Percentiles rank a stretch among this genome's conserved stretches.
phyloP scores from a whole-genome alignment of 805 yeast species.

The Candida orba region DNA sequence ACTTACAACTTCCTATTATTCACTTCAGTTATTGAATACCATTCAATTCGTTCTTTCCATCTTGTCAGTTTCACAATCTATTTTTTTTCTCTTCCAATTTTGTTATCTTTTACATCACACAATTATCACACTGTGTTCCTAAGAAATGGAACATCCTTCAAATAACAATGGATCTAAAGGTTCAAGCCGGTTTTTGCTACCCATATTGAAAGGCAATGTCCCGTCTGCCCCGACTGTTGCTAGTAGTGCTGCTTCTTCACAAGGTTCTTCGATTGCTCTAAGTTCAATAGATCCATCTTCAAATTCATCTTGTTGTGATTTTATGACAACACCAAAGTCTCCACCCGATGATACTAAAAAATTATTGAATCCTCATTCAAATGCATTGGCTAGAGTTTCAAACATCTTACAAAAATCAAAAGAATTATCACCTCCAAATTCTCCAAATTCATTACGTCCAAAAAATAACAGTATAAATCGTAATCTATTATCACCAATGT shows the following conservation, averaged over 20 bases:
- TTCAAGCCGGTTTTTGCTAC: conserved; percentile 5
- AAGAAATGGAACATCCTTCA: not conserved
- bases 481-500: conserved; percentile 15
- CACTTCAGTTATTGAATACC: too few relatives aligned
- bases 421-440: conserved; percentile 13
- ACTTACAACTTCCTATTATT: too few relatives aligned
- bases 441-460: conserved; percentile 6
- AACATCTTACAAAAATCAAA: conserved; percentile 14
- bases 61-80: too few relatives aligned
- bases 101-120: too few relatives aligned
- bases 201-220: too few relatives aligned
- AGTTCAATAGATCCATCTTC: too few relatives aligned
- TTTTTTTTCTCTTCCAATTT: too few relatives aligned
- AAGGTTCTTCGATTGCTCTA: too few relatives aligned
- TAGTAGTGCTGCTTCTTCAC: too few relatives aligned
- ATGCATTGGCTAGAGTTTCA: conserved; percentile 13
- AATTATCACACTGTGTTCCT: too few relatives aligned
- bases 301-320: not conserved
- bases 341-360: not conserved
- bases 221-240: too few relatives aligned
- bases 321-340: conserved; percentile 3
- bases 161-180: conserved; percentile 1
- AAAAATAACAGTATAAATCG: not conserved
- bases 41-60: too few relatives aligned
- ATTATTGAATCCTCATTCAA: not conserved